Conservation (phyloP, 441 rosid species). For the Aleurites moluccanus region DNA sequence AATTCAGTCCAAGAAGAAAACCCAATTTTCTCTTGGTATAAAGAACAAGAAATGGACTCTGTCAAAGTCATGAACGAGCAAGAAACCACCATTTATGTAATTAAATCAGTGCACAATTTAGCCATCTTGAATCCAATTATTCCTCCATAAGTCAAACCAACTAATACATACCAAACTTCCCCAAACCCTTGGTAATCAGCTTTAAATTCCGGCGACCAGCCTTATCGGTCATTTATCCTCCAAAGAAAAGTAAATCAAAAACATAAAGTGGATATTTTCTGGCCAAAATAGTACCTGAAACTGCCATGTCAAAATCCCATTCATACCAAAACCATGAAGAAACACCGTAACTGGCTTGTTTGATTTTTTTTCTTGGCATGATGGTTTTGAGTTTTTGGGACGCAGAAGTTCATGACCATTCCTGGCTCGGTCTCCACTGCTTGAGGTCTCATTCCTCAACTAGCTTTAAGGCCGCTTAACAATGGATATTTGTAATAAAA, state of each 20-base stretch:
- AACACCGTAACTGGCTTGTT: conserved; percentile 32
- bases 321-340: conserved; percentile 38
- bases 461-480: conserved; percentile 34
- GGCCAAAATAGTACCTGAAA: conserved; percentile 37
- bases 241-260: conserved; percentile 47
- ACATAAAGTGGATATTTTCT: conserved; percentile 37
- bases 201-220: conserved; percentile 35
- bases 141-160: conserved; percentile 46
- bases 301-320: conserved; percentile 45
- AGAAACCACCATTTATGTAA: conserved; percentile 34
- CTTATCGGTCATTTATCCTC: conserved; percentile 35
- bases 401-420: conserved; percentile 45
- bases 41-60: conserved; percentile 25
- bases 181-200: conserved; percentile 38
- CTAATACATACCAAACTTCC: conserved; percentile 40
- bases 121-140: conserved; percentile 45
- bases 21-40: conserved; percentile 26
- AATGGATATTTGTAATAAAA: no score
- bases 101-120: conserved; percentile 36
- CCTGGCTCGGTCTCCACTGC: conserved; percentile 41
- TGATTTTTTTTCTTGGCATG: not conserved
- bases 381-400: conserved; percentile 22
- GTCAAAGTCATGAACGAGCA: conserved; percentile 32
- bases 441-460: conserved; percentile 31
- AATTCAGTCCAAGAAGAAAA: conserved; percentile 26